Evolutionary conservation across 208 protist species (phyloP).

Genomic region (Leishmania mexicana): DNA sequence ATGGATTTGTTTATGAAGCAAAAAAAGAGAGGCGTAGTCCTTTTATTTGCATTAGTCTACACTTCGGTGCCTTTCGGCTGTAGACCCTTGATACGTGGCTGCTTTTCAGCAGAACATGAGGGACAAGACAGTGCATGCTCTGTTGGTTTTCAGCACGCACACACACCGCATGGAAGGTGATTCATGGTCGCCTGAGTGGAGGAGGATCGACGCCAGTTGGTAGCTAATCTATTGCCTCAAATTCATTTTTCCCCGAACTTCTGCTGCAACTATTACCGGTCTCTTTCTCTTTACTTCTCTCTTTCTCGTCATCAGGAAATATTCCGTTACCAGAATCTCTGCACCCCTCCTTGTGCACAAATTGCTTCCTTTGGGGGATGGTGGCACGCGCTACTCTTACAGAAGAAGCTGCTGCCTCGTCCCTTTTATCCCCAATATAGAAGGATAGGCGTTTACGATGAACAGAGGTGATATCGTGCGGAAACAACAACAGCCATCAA

Average conservation of each 20-base stretch:
- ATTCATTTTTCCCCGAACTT: neutral
- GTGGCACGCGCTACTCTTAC: neutral
- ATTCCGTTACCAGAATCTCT: neutral
- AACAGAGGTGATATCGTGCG: neutral
- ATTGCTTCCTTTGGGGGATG: neutral
- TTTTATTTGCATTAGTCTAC: too few species aligned
- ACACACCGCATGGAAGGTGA: too few species aligned
- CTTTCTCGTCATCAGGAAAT: neutral
- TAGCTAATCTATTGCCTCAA: neutral
- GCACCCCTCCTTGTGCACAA: neutral
- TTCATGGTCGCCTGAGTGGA: neutral
- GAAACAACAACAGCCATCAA: neutral
- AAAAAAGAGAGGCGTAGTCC: neutral
- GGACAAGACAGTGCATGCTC: too few species aligned
- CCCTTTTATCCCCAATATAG: neutral
- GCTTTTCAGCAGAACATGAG: neutral
- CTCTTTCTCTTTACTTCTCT: slow-evolving; percentile 3
- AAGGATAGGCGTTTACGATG: neutral
- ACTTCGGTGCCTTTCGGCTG: neutral
- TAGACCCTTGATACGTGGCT: neutral
- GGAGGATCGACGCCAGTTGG: neutral
- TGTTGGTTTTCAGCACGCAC: neutral
- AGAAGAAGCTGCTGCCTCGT: neutral
- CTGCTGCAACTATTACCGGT: neutral
- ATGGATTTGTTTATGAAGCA: neutral